Evolutionary conservation across 2,329 filamentous ascomycete species (phyloP).

Genomic region (Alternaria brassicae): DNA sequence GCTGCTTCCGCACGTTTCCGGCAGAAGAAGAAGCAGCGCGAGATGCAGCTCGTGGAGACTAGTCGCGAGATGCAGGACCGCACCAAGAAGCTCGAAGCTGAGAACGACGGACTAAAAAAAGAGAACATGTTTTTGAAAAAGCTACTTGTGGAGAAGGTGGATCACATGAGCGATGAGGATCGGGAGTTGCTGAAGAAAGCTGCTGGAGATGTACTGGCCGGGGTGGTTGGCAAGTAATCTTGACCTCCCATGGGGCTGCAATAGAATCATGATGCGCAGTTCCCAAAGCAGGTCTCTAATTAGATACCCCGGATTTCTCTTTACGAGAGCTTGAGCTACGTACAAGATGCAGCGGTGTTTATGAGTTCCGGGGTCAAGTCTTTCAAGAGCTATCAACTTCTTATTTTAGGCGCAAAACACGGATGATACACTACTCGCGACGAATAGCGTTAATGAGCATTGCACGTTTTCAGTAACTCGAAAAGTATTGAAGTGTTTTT

Average conservation of each 20-base stretch:
- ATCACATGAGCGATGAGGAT: constrained; percentile 49
- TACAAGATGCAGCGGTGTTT: too few species aligned
- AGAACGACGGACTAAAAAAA: constrained; percentile 47
- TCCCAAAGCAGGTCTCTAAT: too few species aligned
- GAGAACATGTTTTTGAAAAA: constrained; percentile 53
- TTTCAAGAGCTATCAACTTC: too few species aligned
- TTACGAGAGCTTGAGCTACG: too few species aligned
- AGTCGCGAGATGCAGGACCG: constrained; percentile 79
- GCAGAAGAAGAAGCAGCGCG: constrained; percentile 94
- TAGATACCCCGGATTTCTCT: too few species aligned
- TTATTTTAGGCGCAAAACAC: too few species aligned
- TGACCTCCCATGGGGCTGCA: background rate
- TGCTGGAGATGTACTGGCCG: constrained; percentile 28
- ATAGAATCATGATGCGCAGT: too few species aligned
- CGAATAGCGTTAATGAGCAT: too few species aligned
- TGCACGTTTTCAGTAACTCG: too few species aligned
- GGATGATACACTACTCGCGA: too few species aligned
- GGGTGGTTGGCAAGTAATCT: background rate
- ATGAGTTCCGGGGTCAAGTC: too few species aligned
- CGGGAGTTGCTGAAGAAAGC: constrained; percentile 38
- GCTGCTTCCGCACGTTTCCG: constrained; percentile 88
- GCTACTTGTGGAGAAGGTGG: constrained; percentile 48
- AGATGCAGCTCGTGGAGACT: constrained; percentile 70
- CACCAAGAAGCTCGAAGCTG: constrained; percentile 71
- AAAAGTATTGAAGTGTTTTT: too few species aligned